These are phyloP conservation scores for Cladosporium velox DNA, from an alignment of 2,329 filamentous ascomycete genomes.

Conservation along the genomic window DNA sequence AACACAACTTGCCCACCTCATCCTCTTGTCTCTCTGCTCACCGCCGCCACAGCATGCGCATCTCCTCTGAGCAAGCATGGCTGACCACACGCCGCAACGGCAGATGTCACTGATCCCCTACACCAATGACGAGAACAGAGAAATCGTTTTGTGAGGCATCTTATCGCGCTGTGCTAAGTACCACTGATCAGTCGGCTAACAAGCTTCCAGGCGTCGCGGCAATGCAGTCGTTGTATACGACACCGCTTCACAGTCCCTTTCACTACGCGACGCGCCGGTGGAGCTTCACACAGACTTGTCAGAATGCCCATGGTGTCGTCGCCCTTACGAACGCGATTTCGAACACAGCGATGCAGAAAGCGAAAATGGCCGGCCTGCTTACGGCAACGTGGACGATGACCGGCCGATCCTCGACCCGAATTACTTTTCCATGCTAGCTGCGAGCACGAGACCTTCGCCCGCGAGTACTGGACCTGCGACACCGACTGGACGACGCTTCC, in stretches of 20 bases:
- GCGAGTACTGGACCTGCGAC: slow-evolving; percentile 43
- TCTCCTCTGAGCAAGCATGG: slow-evolving; percentile 29
- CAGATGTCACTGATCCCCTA: slow-evolving; percentile 76
- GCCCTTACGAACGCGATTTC: slow-evolving; percentile 55
- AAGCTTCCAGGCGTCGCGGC: slow-evolving; percentile 71
- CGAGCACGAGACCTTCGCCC: slow-evolving; percentile 46
- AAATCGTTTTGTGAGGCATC: slow-evolving; percentile 73
- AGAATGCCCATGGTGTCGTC: slow-evolving; percentile 90
- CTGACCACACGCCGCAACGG: slow-evolving; percentile 35
- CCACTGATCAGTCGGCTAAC: not conserved
- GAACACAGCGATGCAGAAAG: slow-evolving; percentile 14
- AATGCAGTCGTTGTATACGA: slow-evolving; percentile 93
- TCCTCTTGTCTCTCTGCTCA: not conserved
- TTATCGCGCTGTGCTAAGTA: slow-evolving; percentile 16
- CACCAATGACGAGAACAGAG: slow-evolving; percentile 66
- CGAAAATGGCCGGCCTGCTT: slow-evolving; percentile 40
- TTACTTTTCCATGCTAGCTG: slow-evolving; percentile 91
- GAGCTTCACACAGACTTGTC: slow-evolving; percentile 57
- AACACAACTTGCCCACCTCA: not conserved
- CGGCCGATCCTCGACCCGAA: slow-evolving; percentile 75
- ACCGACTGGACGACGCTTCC: slow-evolving; percentile 45
- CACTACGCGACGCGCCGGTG: slow-evolving; percentile 65
- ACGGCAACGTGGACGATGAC: slow-evolving; percentile 11
- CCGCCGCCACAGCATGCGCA: slow-evolving; percentile 18
- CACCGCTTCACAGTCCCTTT: slow-evolving; percentile 78